Conservation (phyloP, 495 filamentous ascomycete species). For the Neurospora discreta region DNA sequence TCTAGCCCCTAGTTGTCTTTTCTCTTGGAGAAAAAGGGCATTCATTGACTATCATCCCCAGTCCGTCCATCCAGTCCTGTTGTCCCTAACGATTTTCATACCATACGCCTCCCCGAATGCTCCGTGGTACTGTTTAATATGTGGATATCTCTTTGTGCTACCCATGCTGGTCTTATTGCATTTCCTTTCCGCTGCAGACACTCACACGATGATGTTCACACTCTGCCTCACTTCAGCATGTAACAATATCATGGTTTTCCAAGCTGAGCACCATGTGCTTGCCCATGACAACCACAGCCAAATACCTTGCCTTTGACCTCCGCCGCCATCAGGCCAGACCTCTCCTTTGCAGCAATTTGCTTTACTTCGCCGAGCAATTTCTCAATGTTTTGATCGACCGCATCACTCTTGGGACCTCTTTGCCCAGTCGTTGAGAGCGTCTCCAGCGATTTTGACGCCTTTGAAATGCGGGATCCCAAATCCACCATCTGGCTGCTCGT, state of each 20-base stretch:
- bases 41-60: background rate
- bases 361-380: conserved; percentile 71
- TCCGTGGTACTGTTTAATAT: background rate
- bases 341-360: conserved; percentile 78
- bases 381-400: conserved; percentile 46
- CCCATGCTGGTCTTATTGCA: background rate
- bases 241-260: background rate
- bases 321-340: conserved; percentile 67
- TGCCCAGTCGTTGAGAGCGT: background rate
- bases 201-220: background rate
- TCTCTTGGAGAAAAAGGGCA: background rate
- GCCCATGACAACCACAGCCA: conserved; percentile 4
- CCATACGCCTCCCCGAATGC: background rate
- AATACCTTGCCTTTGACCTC: conserved; percentile 83
- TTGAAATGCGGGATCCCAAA: conserved; percentile 65
- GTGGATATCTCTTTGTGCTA: background rate
- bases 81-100: background rate
- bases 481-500: conserved; percentile 87
- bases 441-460: conserved; percentile 32
- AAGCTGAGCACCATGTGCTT: background rate
- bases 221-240: background rate
- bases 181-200: background rate
- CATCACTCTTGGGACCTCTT: background rate
- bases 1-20: background rate
- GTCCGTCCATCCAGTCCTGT: background rate